Evolutionary conservation across 768 basidiomycete genomes (phyloP), one percentile per base, ranked within the genome.

Genomic region (Steccherinum ochraceum): DNA sequence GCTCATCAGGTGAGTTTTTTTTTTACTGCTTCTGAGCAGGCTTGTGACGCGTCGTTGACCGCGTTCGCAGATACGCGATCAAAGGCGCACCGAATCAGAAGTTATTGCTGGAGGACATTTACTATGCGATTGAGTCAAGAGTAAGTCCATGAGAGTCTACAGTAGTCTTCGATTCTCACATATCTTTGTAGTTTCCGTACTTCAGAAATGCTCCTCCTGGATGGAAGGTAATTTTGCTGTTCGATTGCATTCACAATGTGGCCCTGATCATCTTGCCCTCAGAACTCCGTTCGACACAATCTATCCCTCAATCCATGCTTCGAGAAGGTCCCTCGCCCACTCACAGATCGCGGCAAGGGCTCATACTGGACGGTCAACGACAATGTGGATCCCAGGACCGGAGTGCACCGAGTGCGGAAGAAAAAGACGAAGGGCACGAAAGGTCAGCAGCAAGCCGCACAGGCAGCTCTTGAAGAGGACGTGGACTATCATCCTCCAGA

Each of bases 351-450:
- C 47, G 90, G 90, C 48, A 93, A 93, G 61, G 90, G 90, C 19
- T 91, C 88, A 0, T 93, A 92, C 62, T 93, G 90, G 90, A 91
- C 89, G 0, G 90, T 93, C 55, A 90, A 92, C 60, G 89, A 92
- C 60, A 86, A 87, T 59, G 87, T 92, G 41, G 89, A 92, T 61
- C 89, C 89, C 45, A 86, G 89, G 39, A 91, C 90, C 2, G 90
- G 90, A 27, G 90, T 92, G 25, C 90, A 93, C 62, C 83, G 90
- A 21, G 78, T 91, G 49, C 84, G 90, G 62, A 92, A 92, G 71
- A 92, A 91, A 76, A 89, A 90, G 62, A 75, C 77, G 41, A 86
- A 89, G 66, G 73, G 75, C 27, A 75, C 76, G 51, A 75, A 70
- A 49, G 79, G 79, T 12, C 79, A 77, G 56, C 63, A 55, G 41